Conservation (phyloP, 2,329 filamentous ascomycete species). For the Trichoderma oligosporum region DNA sequence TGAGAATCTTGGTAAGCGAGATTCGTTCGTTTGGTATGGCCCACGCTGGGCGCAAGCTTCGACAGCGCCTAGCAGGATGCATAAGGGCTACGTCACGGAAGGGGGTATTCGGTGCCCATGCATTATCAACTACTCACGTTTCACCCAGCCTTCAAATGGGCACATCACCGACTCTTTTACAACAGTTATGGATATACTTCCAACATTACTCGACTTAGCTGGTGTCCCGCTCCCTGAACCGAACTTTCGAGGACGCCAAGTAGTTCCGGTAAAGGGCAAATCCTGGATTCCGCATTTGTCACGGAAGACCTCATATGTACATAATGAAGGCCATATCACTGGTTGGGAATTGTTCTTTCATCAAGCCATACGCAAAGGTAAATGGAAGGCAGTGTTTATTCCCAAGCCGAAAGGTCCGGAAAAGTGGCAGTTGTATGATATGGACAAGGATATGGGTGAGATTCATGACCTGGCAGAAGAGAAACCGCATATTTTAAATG, state of each 20-base stretch:
- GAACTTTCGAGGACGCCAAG: background rate
- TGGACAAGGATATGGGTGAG: slow-evolving; percentile 33
- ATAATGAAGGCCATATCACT: slow-evolving; percentile 3
- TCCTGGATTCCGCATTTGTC: slow-evolving; percentile 1
- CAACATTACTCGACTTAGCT: slow-evolving; percentile 9
- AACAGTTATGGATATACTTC: slow-evolving; percentile 12
- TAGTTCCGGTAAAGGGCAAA: slow-evolving; percentile 9
- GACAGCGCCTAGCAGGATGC: slow-evolving; percentile 36
- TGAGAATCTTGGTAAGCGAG: slow-evolving; percentile 52
- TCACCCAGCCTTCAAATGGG: background rate
- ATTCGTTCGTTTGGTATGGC: slow-evolving; percentile 60
- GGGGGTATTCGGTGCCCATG: slow-evolving; percentile 39
- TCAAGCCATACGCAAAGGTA: slow-evolving; percentile 10
- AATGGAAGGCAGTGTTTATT: slow-evolving; percentile 10
- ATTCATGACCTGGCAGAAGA: slow-evolving; percentile 28
- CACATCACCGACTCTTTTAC: slow-evolving; percentile 3
- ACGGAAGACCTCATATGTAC: background rate
- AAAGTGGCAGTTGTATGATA: slow-evolving; percentile 35
- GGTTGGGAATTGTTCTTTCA: slow-evolving; percentile 13
- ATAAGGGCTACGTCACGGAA: slow-evolving; percentile 41
- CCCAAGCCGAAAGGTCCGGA: slow-evolving; percentile 6
- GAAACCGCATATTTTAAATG: slow-evolving; percentile 27
- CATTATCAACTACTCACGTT: slow-evolving; percentile 7
- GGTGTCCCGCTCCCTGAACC: background rate
- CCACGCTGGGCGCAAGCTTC: slow-evolving; percentile 49